Evolutionary conservation across 306 rosid species (phyloP).

Genomic region (Astragalus membranaceus): DNA sequence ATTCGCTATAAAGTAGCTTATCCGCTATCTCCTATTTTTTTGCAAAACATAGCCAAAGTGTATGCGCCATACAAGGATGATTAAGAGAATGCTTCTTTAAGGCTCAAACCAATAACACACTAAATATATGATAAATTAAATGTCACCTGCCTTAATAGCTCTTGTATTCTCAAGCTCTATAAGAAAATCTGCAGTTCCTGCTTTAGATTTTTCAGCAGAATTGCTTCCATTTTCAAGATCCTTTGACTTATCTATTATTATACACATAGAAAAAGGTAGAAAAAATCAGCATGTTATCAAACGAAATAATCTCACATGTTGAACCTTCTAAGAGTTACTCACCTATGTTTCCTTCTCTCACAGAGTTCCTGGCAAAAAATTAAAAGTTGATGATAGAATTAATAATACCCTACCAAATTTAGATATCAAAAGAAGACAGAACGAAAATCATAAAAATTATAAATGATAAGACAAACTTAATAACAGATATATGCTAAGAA

Average conservation of each 20-base stretch:
- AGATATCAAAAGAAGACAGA: no score
- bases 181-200: slow-evolving; percentile 71
- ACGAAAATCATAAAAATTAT: no score
- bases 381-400: no score
- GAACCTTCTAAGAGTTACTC: slow-evolving; percentile 4
- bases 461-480: no score
- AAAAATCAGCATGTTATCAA: background rate
- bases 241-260: slow-evolving; percentile 22
- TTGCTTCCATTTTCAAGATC: slow-evolving; percentile 38
- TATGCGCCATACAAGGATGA: background rate
- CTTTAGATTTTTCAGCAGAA: slow-evolving; percentile 30
- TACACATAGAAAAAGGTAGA: slow-evolving; percentile 1
- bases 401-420: no score
- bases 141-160: slow-evolving; percentile 58
- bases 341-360: slow-evolving; percentile 32
- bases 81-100: background rate
- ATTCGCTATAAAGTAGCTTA: no score
- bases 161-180: slow-evolving; percentile 67
- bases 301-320: background rate
- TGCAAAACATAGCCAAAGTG: background rate
- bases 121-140: background rate
- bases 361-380: no score
- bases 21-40: no score
- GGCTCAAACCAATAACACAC: background rate
- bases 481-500: no score